phyloP scores from a whole-genome alignment of 495 filamentous ascomycete species.

The Sabuloglossum arenarium region DNA sequence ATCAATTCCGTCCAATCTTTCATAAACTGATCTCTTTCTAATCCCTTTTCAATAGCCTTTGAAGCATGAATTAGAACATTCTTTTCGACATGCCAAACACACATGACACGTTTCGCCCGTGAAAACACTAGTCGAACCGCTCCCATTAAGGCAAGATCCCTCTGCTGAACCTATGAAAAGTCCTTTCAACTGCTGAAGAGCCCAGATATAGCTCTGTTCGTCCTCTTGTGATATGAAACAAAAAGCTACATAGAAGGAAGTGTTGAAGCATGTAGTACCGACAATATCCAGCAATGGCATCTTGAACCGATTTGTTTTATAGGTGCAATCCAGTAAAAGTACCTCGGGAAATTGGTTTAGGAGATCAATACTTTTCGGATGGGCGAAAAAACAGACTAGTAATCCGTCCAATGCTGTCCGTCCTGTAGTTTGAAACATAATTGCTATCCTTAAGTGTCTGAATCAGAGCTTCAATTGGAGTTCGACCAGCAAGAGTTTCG shows the following conservation, averaged over 20 bases:
- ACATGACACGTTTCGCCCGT: background rate
- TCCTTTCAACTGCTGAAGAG: background rate
- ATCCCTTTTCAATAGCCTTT: background rate
- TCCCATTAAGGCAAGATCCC: background rate
- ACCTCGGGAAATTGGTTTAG: conserved; percentile 3
- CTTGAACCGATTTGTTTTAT: conserved; percentile 11
- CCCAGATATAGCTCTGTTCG: background rate
- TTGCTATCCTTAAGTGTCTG: background rate
- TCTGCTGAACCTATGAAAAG: background rate
- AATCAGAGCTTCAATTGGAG: background rate
- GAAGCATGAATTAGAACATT: background rate
- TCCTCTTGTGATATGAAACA: conserved; percentile 5
- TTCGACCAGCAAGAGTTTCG: background rate
- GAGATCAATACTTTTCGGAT: background rate
- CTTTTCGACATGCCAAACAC: background rate
- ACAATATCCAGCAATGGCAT: conserved; percentile 8
- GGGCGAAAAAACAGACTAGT: background rate
- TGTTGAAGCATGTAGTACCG: conserved; percentile 7
- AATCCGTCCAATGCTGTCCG: background rate
- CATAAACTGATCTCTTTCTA: background rate
- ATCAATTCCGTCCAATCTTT: background rate
- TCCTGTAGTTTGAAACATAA: background rate
- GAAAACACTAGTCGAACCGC: background rate
- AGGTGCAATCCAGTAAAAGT: conserved; percentile 7
- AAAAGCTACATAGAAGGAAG: conserved; percentile 3